These are phyloP conservation scores for Diaporthe aspalathi DNA, from an alignment of 2,329 filamentous ascomycete genomes.

Conservation along the genomic window DNA sequence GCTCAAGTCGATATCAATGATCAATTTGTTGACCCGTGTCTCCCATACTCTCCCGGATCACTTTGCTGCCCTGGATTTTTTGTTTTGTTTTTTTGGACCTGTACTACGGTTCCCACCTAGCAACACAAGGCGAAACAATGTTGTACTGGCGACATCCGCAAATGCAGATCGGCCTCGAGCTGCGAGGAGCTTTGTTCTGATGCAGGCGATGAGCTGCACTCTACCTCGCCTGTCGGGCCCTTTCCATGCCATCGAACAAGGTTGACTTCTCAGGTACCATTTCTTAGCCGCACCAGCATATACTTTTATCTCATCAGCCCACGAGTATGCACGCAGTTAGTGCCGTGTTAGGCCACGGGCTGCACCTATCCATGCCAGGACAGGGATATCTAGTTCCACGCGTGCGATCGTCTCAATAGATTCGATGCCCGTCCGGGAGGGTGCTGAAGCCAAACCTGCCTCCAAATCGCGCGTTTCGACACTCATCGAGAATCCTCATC, in stretches of 20 bases:
- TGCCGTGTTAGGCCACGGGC: neutral
- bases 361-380: conserved; percentile 18
- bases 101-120: too few species aligned
- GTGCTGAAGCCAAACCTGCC: neutral
- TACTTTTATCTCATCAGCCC: neutral
- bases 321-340: neutral
- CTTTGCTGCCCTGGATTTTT: too few species aligned
- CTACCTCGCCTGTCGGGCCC: neutral
- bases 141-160: too few species aligned
- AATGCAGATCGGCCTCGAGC: neutral
- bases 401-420: conserved; percentile 16
- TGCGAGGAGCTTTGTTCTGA: neutral
- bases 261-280: neutral
- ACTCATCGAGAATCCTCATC: conserved; percentile 3
- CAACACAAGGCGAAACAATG: too few species aligned
- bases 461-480: conserved; percentile 5
- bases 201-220: neutral
- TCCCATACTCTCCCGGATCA: neutral
- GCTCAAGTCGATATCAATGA: too few species aligned
- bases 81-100: too few species aligned
- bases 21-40: neutral
- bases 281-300: neutral
- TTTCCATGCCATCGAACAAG: neutral
- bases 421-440: conserved; percentile 1
- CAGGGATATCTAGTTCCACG: conserved; percentile 17